A percentile compares a stretch with the other conserved stretches of the same genome.
Conservation (phyloP, 1,139 yeast species). For the Scheffersomyces illinoinensis region DNA sequence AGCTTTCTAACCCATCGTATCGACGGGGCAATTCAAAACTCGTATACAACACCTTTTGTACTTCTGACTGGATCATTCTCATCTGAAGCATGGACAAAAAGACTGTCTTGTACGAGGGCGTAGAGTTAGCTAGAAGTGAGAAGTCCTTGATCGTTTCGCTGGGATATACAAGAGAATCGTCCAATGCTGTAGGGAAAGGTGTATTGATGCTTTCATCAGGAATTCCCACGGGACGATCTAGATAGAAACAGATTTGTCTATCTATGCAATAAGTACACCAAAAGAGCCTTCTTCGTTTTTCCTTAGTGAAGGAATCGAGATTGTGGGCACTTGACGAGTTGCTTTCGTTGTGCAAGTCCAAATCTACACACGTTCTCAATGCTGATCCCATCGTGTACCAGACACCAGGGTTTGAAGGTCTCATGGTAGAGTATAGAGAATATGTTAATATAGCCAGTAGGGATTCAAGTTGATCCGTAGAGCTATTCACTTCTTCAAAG, state of each 20-base stretch:
- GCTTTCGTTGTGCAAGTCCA: conserved; percentile 64
- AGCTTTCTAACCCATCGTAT: conserved; percentile 53
- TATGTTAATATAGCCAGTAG: conserved; percentile 70
- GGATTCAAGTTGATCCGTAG: conserved; percentile 65
- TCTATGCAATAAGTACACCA: conserved; percentile 91
- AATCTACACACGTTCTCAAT: conserved; percentile 73
- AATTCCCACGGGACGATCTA: conserved; percentile 74
- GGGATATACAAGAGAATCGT: conserved; percentile 61
- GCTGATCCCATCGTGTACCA: conserved; percentile 90
- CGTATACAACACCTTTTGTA: conserved; percentile 71
- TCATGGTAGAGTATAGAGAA: conserved; percentile 70
- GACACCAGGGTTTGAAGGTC: conserved; percentile 84
- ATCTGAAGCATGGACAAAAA: conserved; percentile 66
- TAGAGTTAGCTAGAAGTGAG: background rate
- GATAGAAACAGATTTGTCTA: conserved; percentile 71
- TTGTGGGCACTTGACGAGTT: conserved; percentile 18
- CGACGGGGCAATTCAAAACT: conserved; percentile 68
- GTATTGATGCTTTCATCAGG: conserved; percentile 69
- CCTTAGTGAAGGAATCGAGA: conserved; percentile 57
- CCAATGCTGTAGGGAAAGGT: conserved; percentile 70
- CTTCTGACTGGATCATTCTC: conserved; percentile 74
- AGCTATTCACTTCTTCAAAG: conserved; percentile 58
- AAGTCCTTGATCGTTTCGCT: conserved; percentile 12
- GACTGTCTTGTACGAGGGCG: conserved; percentile 59
- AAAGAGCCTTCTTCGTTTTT: conserved; percentile 73